Evolutionary conservation across 2,329 filamentous ascomycete genomes (phyloP), one percentile per base, ranked within the genome.

Genomic region (Trichoderma guizhouense): DNA sequence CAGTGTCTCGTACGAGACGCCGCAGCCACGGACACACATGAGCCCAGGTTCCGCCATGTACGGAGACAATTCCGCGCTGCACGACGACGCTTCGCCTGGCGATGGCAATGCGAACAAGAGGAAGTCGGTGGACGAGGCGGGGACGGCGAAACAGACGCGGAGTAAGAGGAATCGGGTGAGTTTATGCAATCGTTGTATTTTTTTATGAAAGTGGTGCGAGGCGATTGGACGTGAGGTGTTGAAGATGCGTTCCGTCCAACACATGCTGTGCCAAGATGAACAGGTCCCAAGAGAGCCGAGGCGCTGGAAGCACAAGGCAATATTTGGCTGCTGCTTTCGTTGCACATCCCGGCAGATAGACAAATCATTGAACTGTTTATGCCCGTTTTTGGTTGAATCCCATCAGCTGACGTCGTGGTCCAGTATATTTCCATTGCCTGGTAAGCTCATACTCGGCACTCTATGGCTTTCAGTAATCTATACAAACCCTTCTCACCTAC

Each of bases 381-480:
- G 57, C 57, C 57, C 24, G 26, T 53, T 51, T 36, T 14, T 62
- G n/a, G 43, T 61, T 53, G 57, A 62, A 36, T 18, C 11, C n/a
- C n/a, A 34, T 62, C 26, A 36, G 57, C 66, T 69, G 57, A 69
- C 66, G 34, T 36, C n/a, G 5, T 51, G 39, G 47, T 43, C 24
- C 68, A 88, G 84, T 90, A 90, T 75, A 90, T 89, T 72, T 89
- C 88, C 14, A 89, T 90, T 74, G 88, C 88, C 55, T 90, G 88
- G 87, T 89, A 81, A 81, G 86, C 76, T 24, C 43, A 32, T 28
- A 53, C 57, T 36, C 32, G 47, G 18, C 14, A n/a, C 26, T 24
- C 36, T 39, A 6, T 24, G 55, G 12, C 57, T 9, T 53, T 36
- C 18, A 51, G 28, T 62, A 21, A 7, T 61, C n/a, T 47, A 47